Percentiles rank a stretch among this genome's conserved stretches.
phyloP scores from a whole-genome alignment of 2,329 filamentous ascomycete genomes.

The Sphaerostilbella broomeana region DNA sequence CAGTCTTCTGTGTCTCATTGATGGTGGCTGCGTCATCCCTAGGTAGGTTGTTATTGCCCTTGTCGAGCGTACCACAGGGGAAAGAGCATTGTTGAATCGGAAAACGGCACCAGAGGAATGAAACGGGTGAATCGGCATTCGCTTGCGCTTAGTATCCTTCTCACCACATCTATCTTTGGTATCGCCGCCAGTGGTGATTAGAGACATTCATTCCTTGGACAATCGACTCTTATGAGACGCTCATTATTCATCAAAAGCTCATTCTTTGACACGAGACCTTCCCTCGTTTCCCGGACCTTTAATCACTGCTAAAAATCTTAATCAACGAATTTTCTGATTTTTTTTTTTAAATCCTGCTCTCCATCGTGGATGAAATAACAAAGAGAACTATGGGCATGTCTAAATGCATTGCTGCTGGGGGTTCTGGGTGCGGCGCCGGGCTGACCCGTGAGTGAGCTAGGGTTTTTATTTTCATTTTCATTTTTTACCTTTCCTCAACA shows the following conservation, averaged over 20 bases:
- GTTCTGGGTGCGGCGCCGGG: too few species aligned
- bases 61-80: neutral
- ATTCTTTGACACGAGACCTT: neutral
- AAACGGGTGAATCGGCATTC: slow-evolving; percentile 1
- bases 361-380: too few species aligned
- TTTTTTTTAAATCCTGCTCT: too few species aligned
- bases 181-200: neutral
- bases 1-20: too few species aligned
- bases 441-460: too few species aligned
- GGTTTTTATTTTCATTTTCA: too few species aligned
- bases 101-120: slow-evolving; percentile 1
- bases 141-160: neutral
- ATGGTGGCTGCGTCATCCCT: too few species aligned
- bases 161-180: neutral
- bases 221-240: neutral
- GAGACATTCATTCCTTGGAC: slow-evolving; percentile 4
- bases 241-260: neutral
- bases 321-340: neutral
- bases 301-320: neutral
- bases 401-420: too few species aligned
- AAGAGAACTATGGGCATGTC: too few species aligned
- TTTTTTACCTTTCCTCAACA: too few species aligned
- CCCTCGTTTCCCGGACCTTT: neutral
- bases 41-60: too few species aligned
- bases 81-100: neutral